Base-by-base conservation (phyloP, 768 basidiomycete species). In the Termitomyces sp. region DNA sequence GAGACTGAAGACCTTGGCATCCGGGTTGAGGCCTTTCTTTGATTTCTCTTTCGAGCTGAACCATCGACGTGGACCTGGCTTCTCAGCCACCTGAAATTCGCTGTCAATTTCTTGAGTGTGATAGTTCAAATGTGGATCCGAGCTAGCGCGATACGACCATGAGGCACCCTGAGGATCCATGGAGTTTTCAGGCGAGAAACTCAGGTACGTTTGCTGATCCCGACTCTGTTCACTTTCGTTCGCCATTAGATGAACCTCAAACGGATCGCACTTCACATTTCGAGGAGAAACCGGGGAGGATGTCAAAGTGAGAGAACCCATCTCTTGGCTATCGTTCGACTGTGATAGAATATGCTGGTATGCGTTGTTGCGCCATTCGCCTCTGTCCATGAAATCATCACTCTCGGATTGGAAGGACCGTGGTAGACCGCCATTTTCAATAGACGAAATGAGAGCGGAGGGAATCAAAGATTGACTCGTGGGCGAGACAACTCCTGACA, bases 1-100 rank as follows among this genome's bases (percentile, higher is more conserved):
- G 54, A 90, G 77, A 68, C 80, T 87, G 77, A 94, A 94, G 58
- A 86, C 91, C 69, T 93, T 92, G 57, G 92, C 92, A 72, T 89
- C 90, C 1, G 92, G 92, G 73, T 94, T 94, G 61, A 94, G 81
- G 7, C 87, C 85, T 69, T 84, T 89, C 76, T 79, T 85, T 60
- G 81, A 75, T 69, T 79, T 84, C 59, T 79, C 80, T 55, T 77
- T 79, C 55, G 70, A 72, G 51, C 78, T 78, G 69, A 81, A 81
- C 83, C 82, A 84, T 44, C 82, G 77, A 39, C 79, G 74, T 40
- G 77, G 73, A 52, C 77, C 71, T 18, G 70, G 71, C 65, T 74
- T 65, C 65, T 72, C 75, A n/a, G 57, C 51, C 33, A 45, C 51
- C 52, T 58, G 57, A 36, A 58, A 63, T 50, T 58, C 52, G 51